Evolutionary conservation across 148 eudicot species (phyloP).

Genomic region (Dianthus caryophyllus): DNA sequence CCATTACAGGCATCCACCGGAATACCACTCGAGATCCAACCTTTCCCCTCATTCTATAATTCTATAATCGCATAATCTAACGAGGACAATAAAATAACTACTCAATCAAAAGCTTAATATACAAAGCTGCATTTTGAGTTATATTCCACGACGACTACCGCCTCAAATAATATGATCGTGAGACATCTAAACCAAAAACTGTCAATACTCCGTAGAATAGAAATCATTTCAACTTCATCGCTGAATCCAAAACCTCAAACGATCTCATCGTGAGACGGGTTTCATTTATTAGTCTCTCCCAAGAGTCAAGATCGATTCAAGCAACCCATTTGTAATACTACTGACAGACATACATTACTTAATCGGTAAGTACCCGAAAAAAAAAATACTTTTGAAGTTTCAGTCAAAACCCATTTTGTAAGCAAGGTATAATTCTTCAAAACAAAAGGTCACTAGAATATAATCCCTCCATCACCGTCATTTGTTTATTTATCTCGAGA

Average conservation of each 20-base stretch:
- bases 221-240: too few relatives aligned
- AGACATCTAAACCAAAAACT: too few relatives aligned
- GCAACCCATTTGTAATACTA: not conserved
- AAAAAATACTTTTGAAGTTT: not conserved
- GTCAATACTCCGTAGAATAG: too few relatives aligned
- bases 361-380: not conserved
- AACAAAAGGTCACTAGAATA: not conserved
- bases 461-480: too few relatives aligned
- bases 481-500: too few relatives aligned
- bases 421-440: slow-evolving; percentile 9
- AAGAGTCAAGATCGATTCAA: not conserved
- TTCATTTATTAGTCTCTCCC: too few relatives aligned
- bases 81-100: not conserved
- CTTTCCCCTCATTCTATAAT: not conserved
- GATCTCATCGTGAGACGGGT: not conserved
- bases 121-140: not conserved
- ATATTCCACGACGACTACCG: not conserved
- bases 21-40: not conserved
- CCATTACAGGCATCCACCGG: not conserved
- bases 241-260: not conserved
- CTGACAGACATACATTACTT: not conserved
- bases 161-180: not conserved
- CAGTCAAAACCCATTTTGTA: slow-evolving; percentile 10
- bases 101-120: not conserved
- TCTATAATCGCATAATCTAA: not conserved